Evolutionary conservation across 139 green algal genomes (phyloP).

Genomic region (Coccomyxa sp.): DNA sequence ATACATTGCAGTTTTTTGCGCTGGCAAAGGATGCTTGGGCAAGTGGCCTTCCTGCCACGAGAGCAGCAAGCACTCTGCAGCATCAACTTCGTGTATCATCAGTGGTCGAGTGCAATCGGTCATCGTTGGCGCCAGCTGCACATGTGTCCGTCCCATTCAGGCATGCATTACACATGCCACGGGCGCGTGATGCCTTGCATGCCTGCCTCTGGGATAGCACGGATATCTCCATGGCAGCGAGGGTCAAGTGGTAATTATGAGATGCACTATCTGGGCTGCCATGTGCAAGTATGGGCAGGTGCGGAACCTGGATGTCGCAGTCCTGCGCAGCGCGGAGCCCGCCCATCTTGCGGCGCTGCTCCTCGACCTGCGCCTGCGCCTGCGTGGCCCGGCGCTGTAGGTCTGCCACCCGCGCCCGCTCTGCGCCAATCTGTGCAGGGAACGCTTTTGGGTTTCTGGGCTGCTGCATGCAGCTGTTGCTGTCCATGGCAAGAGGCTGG

Average conservation of each 20-base stretch:
- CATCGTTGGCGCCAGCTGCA: too few species aligned
- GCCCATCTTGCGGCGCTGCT: constrained; percentile 66
- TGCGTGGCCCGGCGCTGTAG: constrained; percentile 41
- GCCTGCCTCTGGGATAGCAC: too few species aligned
- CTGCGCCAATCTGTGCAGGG: constrained; percentile 24
- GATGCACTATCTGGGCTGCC: background rate
- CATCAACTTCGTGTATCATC: too few species aligned
- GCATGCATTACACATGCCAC: too few species aligned
- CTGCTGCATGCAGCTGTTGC: background rate
- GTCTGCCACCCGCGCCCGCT: constrained; percentile 32
- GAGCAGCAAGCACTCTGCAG: too few species aligned
- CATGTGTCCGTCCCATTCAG: too few species aligned
- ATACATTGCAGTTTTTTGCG: background rate
- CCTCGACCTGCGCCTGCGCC: constrained; percentile 27
- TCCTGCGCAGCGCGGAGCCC: constrained; percentile 72
- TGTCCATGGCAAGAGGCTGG: background rate
- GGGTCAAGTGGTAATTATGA: too few species aligned
- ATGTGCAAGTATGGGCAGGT: background rate
- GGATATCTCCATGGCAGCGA: too few species aligned
- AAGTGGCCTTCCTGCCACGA: too few species aligned
- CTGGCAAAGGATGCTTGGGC: too few species aligned
- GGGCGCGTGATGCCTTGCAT: background rate
- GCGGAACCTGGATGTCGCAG: constrained; percentile 28
- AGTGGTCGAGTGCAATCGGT: too few species aligned
- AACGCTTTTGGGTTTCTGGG: background rate